Evolutionary conservation across 495 filamentous ascomycete genomes (phyloP).

Genomic region (Aspergillus sclerotioniger): DNA sequence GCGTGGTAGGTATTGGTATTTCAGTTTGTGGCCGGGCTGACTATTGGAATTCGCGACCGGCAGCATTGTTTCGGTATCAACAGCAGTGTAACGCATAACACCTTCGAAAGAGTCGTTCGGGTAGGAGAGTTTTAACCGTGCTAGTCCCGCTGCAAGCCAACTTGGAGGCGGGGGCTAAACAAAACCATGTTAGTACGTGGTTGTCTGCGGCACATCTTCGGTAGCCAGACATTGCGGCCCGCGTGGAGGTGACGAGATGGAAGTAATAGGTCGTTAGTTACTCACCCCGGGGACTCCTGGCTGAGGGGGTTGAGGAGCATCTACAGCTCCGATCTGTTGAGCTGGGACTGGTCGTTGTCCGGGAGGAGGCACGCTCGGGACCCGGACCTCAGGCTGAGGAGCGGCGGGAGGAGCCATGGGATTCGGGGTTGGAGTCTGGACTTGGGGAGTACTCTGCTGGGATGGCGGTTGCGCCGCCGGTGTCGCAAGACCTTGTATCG

Average conservation of each 20-base stretch:
- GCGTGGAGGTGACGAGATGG: slow-evolving; percentile 5
- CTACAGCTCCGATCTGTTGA: slow-evolving; percentile 61
- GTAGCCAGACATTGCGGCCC: slow-evolving; percentile 9
- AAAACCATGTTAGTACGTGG: slow-evolving; percentile 21
- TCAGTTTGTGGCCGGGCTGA: slow-evolving; percentile 49
- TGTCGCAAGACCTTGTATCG: slow-evolving; percentile 20
- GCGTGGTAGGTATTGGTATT: slow-evolving; percentile 75
- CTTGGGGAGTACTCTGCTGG: slow-evolving; percentile 49
- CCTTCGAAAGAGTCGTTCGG: slow-evolving; percentile 79
- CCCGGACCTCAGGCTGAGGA: slow-evolving; percentile 35
- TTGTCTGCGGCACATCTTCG: slow-evolving; percentile 2
- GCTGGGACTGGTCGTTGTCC: slow-evolving; percentile 31
- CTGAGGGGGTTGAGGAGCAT: slow-evolving; percentile 57
- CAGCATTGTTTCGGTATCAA: slow-evolving; percentile 63
- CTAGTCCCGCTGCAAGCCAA: slow-evolving; percentile 72
- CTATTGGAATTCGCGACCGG: slow-evolving; percentile 50
- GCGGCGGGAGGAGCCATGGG: slow-evolving; percentile 61
- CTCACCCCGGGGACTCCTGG: slow-evolving; percentile 60
- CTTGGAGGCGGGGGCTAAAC: slow-evolving; percentile 70
- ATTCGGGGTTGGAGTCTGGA: slow-evolving; percentile 51
- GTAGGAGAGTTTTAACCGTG: slow-evolving; percentile 60
- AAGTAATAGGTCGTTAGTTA: slow-evolving; percentile 18
- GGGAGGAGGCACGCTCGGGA: slow-evolving; percentile 28
- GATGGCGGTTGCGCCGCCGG: slow-evolving; percentile 42
- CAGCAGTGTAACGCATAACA: slow-evolving; percentile 78